phyloP scores from a whole-genome alignment of 2,329 filamentous ascomycete genomes.

The Diatrype stigma region DNA sequence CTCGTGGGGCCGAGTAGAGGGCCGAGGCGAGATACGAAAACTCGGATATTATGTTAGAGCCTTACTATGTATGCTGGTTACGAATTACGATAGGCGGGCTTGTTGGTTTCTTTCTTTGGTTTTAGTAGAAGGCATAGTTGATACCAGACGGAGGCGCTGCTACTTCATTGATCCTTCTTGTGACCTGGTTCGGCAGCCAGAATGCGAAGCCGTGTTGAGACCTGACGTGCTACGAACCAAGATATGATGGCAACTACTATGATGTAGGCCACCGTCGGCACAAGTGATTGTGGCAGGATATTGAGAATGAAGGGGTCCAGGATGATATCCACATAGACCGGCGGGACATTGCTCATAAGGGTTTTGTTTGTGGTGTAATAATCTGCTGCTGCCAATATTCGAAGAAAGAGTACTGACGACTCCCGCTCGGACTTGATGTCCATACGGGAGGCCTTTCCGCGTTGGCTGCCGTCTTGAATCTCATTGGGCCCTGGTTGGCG shows the following conservation, averaged over 20 bases:
- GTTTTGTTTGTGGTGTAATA: slow-evolving; percentile 73
- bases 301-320: slow-evolving; percentile 83
- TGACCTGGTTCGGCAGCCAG: slow-evolving; percentile 21
- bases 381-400: slow-evolving; percentile 72
- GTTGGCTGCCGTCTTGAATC: slow-evolving; percentile 5
- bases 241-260: slow-evolving; percentile 50
- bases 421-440: slow-evolving; percentile 13
- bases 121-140: slow-evolving; percentile 17
- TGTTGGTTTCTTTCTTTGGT: slow-evolving; percentile 13
- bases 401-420: slow-evolving; percentile 64
- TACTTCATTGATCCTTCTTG: slow-evolving; percentile 36
- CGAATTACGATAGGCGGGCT: slow-evolving; percentile 16
- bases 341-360: slow-evolving; percentile 71
- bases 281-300: slow-evolving; percentile 71
- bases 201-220: slow-evolving; percentile 28
- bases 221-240: slow-evolving; percentile 38
- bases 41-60: slow-evolving; percentile 6
- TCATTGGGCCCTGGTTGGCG: slow-evolving; percentile 33
- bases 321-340: slow-evolving; percentile 75
- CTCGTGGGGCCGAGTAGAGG: not conserved
- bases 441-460: slow-evolving; percentile 5
- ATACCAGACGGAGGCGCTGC: slow-evolving; percentile 4
- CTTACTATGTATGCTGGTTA: slow-evolving; percentile 13
- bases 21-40: not conserved
- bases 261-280: slow-evolving; percentile 69